phyloP scores from a whole-genome alignment of 1,284 basidiomycete species.

The Cryptococcus depauperatus region DNA sequence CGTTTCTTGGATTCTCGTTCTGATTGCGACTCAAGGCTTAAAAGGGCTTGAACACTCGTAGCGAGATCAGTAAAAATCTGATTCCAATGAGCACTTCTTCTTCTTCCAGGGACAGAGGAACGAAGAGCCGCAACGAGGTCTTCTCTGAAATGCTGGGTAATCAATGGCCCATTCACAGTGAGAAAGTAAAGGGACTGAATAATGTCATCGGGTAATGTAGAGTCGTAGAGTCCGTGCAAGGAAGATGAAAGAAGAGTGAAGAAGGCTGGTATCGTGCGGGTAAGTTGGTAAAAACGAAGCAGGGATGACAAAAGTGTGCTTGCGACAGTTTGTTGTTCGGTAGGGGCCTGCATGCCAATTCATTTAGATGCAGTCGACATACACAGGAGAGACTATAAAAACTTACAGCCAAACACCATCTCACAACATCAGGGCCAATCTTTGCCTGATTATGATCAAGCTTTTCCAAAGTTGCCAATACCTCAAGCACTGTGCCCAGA shows the following conservation, averaged over 20 bases:
- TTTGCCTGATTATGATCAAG: conserved; percentile 27
- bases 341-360: conserved; percentile 7
- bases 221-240: conserved; percentile 15
- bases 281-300: conserved; percentile 28
- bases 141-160: conserved; percentile 1
- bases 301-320: conserved; percentile 18
- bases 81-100: conserved; percentile 6
- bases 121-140: conserved; percentile 3
- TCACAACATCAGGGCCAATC: conserved; percentile 20
- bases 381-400: no score
- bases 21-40: neutral
- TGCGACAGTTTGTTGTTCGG: conserved; percentile 6
- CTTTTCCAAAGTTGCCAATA: conserved; percentile 17
- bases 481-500: conserved; percentile 14
- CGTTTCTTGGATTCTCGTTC: conserved; percentile 5
- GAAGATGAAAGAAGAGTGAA: conserved; percentile 19
- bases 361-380: no score
- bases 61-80: neutral
- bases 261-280: conserved; percentile 23
- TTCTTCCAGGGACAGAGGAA: conserved; percentile 1
- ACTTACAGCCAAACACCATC: conserved; percentile 34
- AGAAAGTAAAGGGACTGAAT: conserved; percentile 23
- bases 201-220: conserved; percentile 12
- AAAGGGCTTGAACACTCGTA: neutral
- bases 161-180: conserved; percentile 19